Evolutionary conservation across 257 asterid species (phyloP), one percentile per base, ranked within the genome.

Genomic region (Primulina eburnea): DNA sequence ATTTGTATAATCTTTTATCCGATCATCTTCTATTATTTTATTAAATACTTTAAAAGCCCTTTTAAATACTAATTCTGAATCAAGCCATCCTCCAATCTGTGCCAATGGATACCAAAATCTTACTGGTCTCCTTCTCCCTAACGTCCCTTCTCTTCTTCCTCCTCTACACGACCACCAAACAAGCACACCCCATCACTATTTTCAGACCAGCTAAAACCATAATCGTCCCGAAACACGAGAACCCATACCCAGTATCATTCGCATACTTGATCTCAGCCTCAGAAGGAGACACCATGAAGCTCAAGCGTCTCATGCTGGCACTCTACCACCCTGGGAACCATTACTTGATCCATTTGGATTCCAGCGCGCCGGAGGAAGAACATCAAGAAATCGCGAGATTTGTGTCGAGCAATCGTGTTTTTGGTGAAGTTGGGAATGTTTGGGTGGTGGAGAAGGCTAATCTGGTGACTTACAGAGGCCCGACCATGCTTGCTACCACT

Each of bases 211-310:
- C 65, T 17, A 88, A 79, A 65, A 52, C 68, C 68, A 77, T 84
- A 74, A 79, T 87, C 68, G 34, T 87, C 72, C 84, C 94, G 3
- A 79, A 79, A 65, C 21, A 62, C 67, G 77, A 68, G 69, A 78
- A 62, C 24, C 79, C 85, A 7, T 86, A 92, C 78, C 91, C 88
- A 21, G 90, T 87, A 37, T 78, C 90, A 18, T 92, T 92, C 67
- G 96, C 98, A 2, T 92, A 92, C 88, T 66, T 92, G 65, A 86
- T 92, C 82, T 92, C 98, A 0, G 97, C 96, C 20, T 90, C 98
- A 1, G 75, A 70, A 7, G 96, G 97, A 8, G 97, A 92, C 82
- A 78, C 86, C 4, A 73, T 77, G 81, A 88, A 83, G 81, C 84
- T 92, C n/a, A 87, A 87, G 75, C 84, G 98, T 16, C 80, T 90